Evolutionary conservation across 2,329 filamentous ascomycete species (phyloP).

Genomic region (Fusarium clavum): DNA sequence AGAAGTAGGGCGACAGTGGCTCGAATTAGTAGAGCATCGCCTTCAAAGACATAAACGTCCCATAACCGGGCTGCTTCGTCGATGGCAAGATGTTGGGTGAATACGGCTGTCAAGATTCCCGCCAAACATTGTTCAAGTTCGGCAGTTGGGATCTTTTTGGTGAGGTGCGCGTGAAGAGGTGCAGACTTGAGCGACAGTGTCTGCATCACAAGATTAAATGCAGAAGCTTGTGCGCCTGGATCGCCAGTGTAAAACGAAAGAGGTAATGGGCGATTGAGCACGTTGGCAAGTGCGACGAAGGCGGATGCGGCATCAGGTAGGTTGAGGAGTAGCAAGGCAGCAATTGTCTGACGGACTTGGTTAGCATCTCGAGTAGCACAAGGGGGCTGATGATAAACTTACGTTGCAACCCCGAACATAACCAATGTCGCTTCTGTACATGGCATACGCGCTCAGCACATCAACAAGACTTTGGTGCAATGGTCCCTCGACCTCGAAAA

Average conservation of each 20-base stretch:
- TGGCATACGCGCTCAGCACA: constrained; percentile 80
- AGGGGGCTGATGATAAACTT: constrained; percentile 53
- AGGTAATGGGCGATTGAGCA: constrained; percentile 80
- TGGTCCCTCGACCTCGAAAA: constrained; percentile 75
- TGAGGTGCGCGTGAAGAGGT: constrained; percentile 72
- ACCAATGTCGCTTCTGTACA: constrained; percentile 85
- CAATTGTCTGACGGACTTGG: constrained; percentile 67
- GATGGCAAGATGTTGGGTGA: constrained; percentile 71
- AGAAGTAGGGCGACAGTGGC: constrained; percentile 76
- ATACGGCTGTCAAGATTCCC: constrained; percentile 72
- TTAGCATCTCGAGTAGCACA: constrained; percentile 31
- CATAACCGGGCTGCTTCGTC: constrained; percentile 79
- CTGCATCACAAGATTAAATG: constrained; percentile 76
- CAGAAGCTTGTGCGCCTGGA: constrained; percentile 72
- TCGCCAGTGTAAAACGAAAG: constrained; percentile 81
- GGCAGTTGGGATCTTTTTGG: constrained; percentile 58
- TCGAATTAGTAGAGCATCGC: constrained; percentile 76
- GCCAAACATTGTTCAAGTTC: constrained; percentile 67
- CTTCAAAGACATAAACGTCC: constrained; percentile 87
- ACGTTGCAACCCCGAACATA: constrained; percentile 81
- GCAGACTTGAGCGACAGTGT: constrained; percentile 74
- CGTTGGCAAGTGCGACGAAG: constrained; percentile 79
- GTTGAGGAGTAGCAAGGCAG: constrained; percentile 79
- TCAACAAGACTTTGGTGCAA: constrained; percentile 76
- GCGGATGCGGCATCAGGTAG: constrained; percentile 71